Percentiles rank a stretch among this genome's conserved stretches.
phyloP scores from a whole-genome alignment of 2,329 filamentous ascomycete genomes.

The Colletotrichum lindemuthianum region DNA sequence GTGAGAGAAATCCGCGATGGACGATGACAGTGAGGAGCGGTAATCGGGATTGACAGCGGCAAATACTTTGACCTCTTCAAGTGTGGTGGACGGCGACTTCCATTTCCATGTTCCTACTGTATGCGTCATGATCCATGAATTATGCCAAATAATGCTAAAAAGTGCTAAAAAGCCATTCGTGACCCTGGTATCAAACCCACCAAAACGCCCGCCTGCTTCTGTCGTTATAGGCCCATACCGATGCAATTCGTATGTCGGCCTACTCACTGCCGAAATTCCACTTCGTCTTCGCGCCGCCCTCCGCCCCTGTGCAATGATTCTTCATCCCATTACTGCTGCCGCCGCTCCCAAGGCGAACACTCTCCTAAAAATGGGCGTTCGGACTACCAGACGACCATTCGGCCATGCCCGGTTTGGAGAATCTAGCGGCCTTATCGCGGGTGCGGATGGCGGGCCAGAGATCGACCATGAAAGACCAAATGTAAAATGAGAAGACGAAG shows the following conservation, averaged over 20 bases:
- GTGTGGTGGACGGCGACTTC: no score
- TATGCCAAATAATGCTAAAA: no score
- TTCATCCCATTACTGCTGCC: neutral
- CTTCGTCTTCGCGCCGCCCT: no score
- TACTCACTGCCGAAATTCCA: neutral
- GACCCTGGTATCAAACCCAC: constrained; percentile 3
- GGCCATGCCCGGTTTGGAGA: constrained; percentile 29
- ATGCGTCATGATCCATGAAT: no score
- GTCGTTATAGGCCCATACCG: neutral
- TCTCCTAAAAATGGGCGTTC: constrained; percentile 6
- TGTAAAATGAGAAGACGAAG: constrained; percentile 88
- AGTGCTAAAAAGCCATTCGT: neutral
- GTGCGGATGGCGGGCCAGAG: constrained; percentile 80
- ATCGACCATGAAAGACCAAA: constrained; percentile 88
- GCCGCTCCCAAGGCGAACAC: neutral
- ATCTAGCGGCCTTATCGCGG: constrained; percentile 47
- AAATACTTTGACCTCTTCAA: no score
- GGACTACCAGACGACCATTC: constrained; percentile 5
- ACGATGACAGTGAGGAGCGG: no score
- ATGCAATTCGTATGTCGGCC: neutral
- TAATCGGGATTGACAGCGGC: no score
- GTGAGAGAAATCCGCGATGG: no score
- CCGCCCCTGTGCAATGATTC: no score
- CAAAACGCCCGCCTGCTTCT: constrained; percentile 24
- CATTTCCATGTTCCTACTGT: no score